Evolutionary conservation across 2,329 filamentous ascomycete species (phyloP), one percentile per base, ranked within the genome.

Genomic region (Sphaerulina vaccinii): DNA sequence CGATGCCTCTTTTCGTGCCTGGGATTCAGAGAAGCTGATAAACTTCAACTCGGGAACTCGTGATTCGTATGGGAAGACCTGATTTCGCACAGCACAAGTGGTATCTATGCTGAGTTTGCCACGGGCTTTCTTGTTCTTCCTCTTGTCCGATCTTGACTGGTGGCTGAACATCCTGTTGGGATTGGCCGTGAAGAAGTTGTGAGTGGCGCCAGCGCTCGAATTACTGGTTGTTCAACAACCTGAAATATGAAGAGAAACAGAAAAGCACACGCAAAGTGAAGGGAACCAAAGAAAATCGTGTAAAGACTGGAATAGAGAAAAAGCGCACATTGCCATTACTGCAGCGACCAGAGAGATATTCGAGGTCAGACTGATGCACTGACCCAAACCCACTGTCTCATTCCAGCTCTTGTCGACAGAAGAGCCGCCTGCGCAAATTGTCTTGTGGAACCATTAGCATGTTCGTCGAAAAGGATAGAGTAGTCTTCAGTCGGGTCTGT

Each of bases 31-130:
- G 37, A 61, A 56, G 54, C 56, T 62, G 29, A 63, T 54, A 24
- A 62, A 62, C 44, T 54, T 62, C 35, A 61, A 43, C 32, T 62
- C 62, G 47, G 61, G 63, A 24, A 54, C 56, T 54, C 47, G 61
- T 47, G 59, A 60, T 27, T 63, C 57, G 44, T 71, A 65, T 22
- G 74, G 70, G 71, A 10, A 74, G 65, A 68, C 76, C 66, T 65
- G 75, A 58, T 61, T 62, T 45, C 74, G 72, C 33, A 68, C 65
- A 24, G 81, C 73, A 74, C 88, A 85, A 64, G 85, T 84, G 2
- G 87, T 90, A 57, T 88, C 82, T 16, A 90, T 56, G n/a, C 53
- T 57, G 29, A 61, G 52, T 38, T 60, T 58, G 24, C 53, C 57
- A 36, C 52, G 48, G 8, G 45, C 47, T 36, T 45, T 48, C 23